A percentile compares a stretch with the other conserved stretches of the same genome.
phyloP scores from a whole-genome alignment of 1,139 yeast species.

The Sugiyamaella grinbergsii region DNA sequence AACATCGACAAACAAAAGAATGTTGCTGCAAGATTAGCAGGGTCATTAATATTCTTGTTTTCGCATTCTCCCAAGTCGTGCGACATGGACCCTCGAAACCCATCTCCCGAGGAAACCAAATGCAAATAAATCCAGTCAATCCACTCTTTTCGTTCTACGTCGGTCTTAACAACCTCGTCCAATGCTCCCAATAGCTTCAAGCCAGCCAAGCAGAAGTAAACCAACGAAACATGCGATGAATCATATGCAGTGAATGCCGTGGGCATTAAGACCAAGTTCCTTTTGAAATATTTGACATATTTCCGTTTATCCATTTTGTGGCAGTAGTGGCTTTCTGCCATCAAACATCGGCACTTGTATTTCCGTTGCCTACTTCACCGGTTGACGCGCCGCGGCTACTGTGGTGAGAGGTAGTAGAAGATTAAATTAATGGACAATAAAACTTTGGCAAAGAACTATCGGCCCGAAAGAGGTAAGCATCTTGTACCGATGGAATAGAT shows the following conservation, averaged over 20 bases:
- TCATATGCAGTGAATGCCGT: constrained; percentile 47
- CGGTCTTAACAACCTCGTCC: constrained; percentile 32
- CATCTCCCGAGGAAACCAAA: constrained; percentile 48
- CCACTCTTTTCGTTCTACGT: constrained; percentile 41
- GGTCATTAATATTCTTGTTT: constrained; percentile 47
- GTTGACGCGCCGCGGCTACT: too few species aligned
- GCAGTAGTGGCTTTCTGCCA: too few species aligned
- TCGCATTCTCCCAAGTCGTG: constrained; percentile 39
- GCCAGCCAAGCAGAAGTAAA: constrained; percentile 68
- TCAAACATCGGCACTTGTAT: too few species aligned
- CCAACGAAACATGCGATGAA: constrained; percentile 63
- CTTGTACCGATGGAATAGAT: too few species aligned
- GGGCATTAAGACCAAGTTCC: constrained; percentile 43
- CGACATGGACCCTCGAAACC: constrained; percentile 59
- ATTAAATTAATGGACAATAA: too few species aligned
- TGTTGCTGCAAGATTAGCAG: constrained; percentile 68
- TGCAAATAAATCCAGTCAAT: constrained; percentile 54
- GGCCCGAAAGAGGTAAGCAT: too few species aligned
- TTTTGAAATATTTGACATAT: constrained; percentile 38
- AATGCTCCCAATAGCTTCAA: constrained; percentile 54
- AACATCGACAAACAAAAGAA: constrained; percentile 48
- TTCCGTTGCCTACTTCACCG: too few species aligned
- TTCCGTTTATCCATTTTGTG: constrained; percentile 17
- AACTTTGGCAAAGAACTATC: too few species aligned
- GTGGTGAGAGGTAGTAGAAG: too few species aligned